Evolutionary conservation across 2,329 filamentous ascomycete species (phyloP).

Genomic region (Colletotrichum gigasporum): DNA sequence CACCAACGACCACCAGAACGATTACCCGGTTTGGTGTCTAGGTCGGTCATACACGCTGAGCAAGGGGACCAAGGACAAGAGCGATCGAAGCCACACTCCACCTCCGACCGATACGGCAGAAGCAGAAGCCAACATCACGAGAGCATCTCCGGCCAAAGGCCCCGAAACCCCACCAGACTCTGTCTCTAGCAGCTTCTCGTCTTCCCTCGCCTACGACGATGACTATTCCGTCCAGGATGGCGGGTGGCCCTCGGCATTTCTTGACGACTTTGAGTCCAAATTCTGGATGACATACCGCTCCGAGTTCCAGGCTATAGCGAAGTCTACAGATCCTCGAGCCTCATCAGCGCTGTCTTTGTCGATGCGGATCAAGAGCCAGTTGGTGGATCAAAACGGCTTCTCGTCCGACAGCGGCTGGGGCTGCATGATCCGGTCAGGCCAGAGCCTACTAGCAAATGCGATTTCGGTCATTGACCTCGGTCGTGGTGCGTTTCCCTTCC

Average conservation of each 20-base stretch:
- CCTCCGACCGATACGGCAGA: conserved; percentile 16
- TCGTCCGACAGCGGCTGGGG: conserved; percentile 96
- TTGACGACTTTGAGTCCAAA: conserved; percentile 91
- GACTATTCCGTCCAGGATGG: conserved; percentile 51
- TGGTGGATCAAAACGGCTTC: conserved; percentile 84
- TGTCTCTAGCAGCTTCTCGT: conserved; percentile 60
- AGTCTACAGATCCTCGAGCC: conserved; percentile 78
- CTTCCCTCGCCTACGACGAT: conserved; percentile 58
- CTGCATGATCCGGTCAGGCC: conserved; percentile 97
- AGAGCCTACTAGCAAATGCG: conserved; percentile 90
- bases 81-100: conserved; percentile 23
- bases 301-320: conserved; percentile 84
- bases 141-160: conserved; percentile 37
- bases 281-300: conserved; percentile 98
- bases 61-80: conserved; percentile 33
- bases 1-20: conserved; percentile 75
- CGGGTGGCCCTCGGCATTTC: conserved; percentile 85
- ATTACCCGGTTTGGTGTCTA: conserved; percentile 86
- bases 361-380: conserved; percentile 83
- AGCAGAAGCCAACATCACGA: conserved; percentile 20
- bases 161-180: conserved; percentile 60
- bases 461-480: conserved; percentile 78
- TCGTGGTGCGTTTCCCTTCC: conserved; percentile 67
- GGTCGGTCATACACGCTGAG: conserved; percentile 61
- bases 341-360: conserved; percentile 78